These are phyloP conservation scores for Asterophora lycoperdoides DNA, from an alignment of 768 basidiomycete genomes.

Conservation along the genomic window DNA sequence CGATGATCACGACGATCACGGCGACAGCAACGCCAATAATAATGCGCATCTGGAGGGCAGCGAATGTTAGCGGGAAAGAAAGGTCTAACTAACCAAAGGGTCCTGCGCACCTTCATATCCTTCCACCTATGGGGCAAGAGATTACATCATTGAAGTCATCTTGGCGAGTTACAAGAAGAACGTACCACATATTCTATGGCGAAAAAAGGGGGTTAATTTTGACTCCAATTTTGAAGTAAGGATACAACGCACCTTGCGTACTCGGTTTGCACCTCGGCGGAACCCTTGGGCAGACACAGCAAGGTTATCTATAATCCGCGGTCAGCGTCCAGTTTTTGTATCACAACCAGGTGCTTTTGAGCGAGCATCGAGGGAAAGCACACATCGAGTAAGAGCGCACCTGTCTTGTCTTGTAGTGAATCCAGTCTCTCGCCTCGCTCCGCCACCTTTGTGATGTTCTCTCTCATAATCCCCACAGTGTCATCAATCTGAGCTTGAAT, in stretches of 20 bases:
- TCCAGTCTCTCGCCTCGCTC: constrained; percentile 94
- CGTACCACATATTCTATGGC: constrained; percentile 86
- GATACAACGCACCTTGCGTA: constrained; percentile 76
- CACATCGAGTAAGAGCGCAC: constrained; percentile 41
- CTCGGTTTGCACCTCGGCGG: constrained; percentile 93
- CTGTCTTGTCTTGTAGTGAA: constrained; percentile 96
- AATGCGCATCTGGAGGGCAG: constrained; percentile 76
- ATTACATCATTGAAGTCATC: constrained; percentile 10
- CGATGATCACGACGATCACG: constrained; percentile 92
- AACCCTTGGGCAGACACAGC: constrained; percentile 99
- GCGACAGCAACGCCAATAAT: constrained; percentile 89
- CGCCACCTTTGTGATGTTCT: constrained; percentile 94
- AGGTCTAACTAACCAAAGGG: background rate
- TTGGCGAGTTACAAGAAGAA: constrained; percentile 11
- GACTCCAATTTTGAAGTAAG: background rate
- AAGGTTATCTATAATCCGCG: constrained; percentile 69
- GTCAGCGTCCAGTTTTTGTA: constrained; percentile 2
- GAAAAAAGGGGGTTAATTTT: constrained; percentile 6
- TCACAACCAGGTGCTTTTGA: background rate
- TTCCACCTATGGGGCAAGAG: constrained; percentile 70
- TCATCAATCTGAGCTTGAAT: constrained; percentile 98
- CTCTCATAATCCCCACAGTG: constrained; percentile 96
- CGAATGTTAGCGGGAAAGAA: constrained; percentile 8
- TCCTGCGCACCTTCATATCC: constrained; percentile 79
- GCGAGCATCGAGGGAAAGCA: background rate